Evolutionary conservation across 2,329 filamentous ascomycete genomes (phyloP).

Genomic region (Aspergillus tamarii): DNA sequence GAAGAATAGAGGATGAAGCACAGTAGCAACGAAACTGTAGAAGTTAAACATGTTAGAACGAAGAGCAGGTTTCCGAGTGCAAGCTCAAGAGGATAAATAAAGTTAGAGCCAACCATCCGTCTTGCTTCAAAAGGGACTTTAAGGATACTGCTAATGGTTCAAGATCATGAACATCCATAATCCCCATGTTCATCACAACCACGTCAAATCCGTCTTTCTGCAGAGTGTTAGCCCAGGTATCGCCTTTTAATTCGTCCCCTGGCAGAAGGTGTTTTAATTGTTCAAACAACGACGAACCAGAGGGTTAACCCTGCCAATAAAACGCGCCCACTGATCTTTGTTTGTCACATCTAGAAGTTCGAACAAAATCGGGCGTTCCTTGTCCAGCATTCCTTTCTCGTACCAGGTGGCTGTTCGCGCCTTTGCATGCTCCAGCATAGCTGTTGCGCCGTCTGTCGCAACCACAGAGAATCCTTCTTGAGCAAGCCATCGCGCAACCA

Average conservation of each 20-base stretch:
- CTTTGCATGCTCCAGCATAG: conserved; percentile 47
- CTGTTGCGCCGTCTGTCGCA: conserved; percentile 50
- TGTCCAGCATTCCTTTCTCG: background rate
- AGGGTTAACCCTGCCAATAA: background rate
- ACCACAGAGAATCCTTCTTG: conserved; percentile 41
- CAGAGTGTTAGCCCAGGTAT: background rate
- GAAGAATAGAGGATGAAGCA: conserved; percentile 56
- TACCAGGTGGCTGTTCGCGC: conserved; percentile 12
- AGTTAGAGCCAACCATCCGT: conserved; percentile 2
- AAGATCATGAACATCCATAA: conserved; percentile 53
- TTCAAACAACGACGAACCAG: background rate
- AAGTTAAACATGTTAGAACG: background rate
- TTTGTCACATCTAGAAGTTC: background rate
- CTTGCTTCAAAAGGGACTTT: conserved; percentile 23
- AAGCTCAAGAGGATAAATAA: background rate
- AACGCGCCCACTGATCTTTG: background rate
- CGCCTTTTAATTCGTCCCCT: background rate
- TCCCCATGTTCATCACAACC: conserved; percentile 54
- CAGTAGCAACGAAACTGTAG: conserved; percentile 49
- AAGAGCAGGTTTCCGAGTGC: background rate
- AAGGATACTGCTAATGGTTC: conserved; percentile 48
- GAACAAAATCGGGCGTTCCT: background rate
- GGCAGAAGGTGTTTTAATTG: background rate
- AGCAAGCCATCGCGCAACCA: conserved; percentile 52
- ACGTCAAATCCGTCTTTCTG: conserved; percentile 46